phyloP scores from a whole-genome alignment of 768 basidiomycete genomes.

The Tylopilus sp. region DNA sequence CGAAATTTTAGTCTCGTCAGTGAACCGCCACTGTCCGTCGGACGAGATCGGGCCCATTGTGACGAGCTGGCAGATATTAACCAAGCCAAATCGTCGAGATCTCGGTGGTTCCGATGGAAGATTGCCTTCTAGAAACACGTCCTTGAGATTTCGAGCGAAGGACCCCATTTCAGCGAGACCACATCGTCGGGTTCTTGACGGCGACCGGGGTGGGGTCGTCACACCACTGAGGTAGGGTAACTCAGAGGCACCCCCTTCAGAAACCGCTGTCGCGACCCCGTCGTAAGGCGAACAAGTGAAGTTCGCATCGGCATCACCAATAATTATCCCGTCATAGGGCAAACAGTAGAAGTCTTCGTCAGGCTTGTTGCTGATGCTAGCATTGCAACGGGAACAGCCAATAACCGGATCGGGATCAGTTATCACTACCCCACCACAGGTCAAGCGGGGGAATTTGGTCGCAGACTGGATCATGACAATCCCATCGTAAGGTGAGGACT shows the following conservation, averaged over 20 bases:
- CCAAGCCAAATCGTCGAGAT: neutral
- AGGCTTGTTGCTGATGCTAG: too few relatives aligned
- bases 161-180: conserved; percentile 11
- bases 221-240: neutral
- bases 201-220: neutral
- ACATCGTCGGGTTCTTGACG: conserved; percentile 2
- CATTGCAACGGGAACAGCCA: neutral
- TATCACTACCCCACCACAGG: neutral
- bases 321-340: neutral
- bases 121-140: neutral
- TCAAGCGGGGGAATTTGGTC: neutral
- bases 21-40: neutral
- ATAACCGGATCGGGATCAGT: neutral
- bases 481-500: neutral
- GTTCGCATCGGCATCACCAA: neutral
- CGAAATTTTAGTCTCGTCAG: neutral
- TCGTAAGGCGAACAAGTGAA: neutral
- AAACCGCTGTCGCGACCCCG: neutral
- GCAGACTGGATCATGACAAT: neutral
- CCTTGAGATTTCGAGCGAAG: neutral
- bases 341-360: neutral
- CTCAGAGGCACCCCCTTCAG: neutral
- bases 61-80: neutral
- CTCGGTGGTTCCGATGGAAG: neutral
- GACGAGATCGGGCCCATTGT: neutral